Percentiles rank a stretch among this genome's conserved stretches.
These are phyloP conservation scores for Penicillium frequentans DNA, from an alignment of 2,329 filamentous ascomycete genomes.

Conservation along the genomic window DNA sequence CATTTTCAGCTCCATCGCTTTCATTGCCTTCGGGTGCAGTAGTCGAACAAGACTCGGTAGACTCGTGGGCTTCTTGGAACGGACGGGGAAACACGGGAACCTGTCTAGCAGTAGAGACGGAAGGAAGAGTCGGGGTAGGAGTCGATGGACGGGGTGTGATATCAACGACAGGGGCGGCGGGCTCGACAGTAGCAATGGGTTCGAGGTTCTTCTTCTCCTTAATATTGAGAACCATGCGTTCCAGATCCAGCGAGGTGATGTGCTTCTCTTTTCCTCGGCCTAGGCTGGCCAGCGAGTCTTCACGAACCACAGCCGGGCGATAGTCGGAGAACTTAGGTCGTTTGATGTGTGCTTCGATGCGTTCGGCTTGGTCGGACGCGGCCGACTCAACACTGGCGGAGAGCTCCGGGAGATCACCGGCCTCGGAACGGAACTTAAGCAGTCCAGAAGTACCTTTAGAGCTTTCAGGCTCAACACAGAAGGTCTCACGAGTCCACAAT, in stretches of 20 bases:
- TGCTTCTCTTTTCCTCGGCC: slow-evolving; percentile 78
- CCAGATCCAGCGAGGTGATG: slow-evolving; percentile 87
- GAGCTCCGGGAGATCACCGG: slow-evolving; percentile 64
- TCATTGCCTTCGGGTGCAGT: slow-evolving; percentile 47
- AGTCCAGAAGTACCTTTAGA: slow-evolving; percentile 54
- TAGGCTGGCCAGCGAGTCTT: slow-evolving; percentile 59
- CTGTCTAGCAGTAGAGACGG: slow-evolving; percentile 28
- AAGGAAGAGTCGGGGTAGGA: slow-evolving; percentile 39
- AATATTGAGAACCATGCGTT: slow-evolving; percentile 92
- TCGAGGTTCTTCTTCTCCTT: slow-evolving; percentile 75
- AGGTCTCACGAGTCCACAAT: slow-evolving; percentile 89
- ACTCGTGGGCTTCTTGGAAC: slow-evolving; percentile 38
- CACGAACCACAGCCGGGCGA: slow-evolving; percentile 49
- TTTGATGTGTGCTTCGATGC: slow-evolving; percentile 59
- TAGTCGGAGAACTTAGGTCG: slow-evolving; percentile 65
- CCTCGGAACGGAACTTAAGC: slow-evolving; percentile 48
- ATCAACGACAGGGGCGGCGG: slow-evolving; percentile 40
- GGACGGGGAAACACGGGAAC: slow-evolving; percentile 32
- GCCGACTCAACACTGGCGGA: slow-evolving; percentile 77
- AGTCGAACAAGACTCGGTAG: slow-evolving; percentile 63
- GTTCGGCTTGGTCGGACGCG: slow-evolving; percentile 61
- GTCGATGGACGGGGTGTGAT: slow-evolving; percentile 46
- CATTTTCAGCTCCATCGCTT: slow-evolving; percentile 43
- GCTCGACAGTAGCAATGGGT: slow-evolving; percentile 48
- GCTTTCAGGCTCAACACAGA: slow-evolving; percentile 70